Evolutionary conservation across 495 filamentous ascomycete species (phyloP), one percentile per base, ranked within the genome.

Genomic region (Neurospora pannonica): DNA sequence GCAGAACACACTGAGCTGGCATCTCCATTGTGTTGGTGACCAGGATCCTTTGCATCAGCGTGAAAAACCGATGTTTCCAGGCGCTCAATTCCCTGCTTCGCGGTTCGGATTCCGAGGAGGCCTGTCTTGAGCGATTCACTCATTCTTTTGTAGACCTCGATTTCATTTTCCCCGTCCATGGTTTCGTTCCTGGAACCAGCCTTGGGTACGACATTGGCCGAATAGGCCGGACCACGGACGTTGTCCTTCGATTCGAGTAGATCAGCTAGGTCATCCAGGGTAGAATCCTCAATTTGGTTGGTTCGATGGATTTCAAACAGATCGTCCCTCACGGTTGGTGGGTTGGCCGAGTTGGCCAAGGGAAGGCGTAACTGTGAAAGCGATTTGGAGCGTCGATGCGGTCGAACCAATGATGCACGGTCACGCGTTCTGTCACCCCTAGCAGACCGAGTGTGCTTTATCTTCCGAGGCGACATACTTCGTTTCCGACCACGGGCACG

Each of bases 71-170:
- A 85, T 39, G 87, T 83, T 81, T 92, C 91, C n/a, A 94, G 82
- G 19, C 87, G 84, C 75, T 89, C 86, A 40, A 94, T 89, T 3
- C 90, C 91, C 70, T 87, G 85, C 74, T 90, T 90, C 28, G 92
- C 88, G 31, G 90, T 88, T 2, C 87, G 86, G 74, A 94, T 92
- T 73, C 89, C 89, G 4, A 87, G 83, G 39, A 86, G 84, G 28
- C 92, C 86, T 3, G 87, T 89, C 70, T 86, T 82, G 13, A 92
- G 80, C 6, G 89, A 87, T 74, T 87, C 84, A 72, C 86, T 87
- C 84, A 94, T 86, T 70, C 87, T 84, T 40, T 86, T 85, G 70
- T 83, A 84, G 11, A 86, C 83, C n/a, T 90, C 80, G 17, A 90
- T 84, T 48, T 88, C 86, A 11, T 78, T 82, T 48, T 89, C 83